phyloP scores from a whole-genome alignment of 441 rosid species.

The Pelargonium cotyledonis region DNA sequence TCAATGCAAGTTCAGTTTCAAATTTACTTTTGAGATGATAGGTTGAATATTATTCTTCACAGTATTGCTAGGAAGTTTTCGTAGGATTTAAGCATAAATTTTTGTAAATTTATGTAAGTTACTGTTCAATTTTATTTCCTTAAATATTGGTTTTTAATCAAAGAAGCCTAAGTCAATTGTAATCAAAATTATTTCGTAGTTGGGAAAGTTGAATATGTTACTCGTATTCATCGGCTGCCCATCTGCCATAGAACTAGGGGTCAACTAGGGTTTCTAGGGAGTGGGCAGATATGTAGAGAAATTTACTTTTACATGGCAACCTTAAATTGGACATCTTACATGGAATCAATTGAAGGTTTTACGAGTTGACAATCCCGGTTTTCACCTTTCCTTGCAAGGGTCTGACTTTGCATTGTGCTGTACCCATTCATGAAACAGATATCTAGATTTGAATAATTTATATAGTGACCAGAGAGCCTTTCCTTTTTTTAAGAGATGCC shows the following conservation, averaged over 20 bases:
- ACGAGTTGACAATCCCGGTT: not conserved
- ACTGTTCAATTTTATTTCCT: not conserved
- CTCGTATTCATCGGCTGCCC: not conserved
- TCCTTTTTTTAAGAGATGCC: not conserved
- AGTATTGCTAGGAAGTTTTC: not conserved
- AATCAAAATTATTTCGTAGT: not conserved
- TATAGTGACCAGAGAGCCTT: not conserved
- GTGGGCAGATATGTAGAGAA: not conserved
- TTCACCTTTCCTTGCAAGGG: constrained; percentile 1
- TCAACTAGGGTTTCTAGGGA: not conserved
- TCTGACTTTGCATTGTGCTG: not conserved
- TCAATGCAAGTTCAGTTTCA: not conserved
- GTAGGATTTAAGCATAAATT: not conserved
- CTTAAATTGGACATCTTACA: too few relatives aligned
- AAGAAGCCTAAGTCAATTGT: not conserved
- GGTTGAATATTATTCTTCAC: not conserved
- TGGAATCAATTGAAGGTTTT: not conserved
- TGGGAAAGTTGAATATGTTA: not conserved
- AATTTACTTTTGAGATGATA: not conserved
- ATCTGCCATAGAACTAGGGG: not conserved
- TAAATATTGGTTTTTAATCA: not conserved
- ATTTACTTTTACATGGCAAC: not conserved
- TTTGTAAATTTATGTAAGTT: not conserved
- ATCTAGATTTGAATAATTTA: not conserved
- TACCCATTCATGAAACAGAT: not conserved